Percentiles rank a stretch among this genome's conserved stretches.
These are phyloP conservation scores for Vigna unguiculata DNA, from an alignment of 306 rosid genomes.

Conservation along the genomic window DNA sequence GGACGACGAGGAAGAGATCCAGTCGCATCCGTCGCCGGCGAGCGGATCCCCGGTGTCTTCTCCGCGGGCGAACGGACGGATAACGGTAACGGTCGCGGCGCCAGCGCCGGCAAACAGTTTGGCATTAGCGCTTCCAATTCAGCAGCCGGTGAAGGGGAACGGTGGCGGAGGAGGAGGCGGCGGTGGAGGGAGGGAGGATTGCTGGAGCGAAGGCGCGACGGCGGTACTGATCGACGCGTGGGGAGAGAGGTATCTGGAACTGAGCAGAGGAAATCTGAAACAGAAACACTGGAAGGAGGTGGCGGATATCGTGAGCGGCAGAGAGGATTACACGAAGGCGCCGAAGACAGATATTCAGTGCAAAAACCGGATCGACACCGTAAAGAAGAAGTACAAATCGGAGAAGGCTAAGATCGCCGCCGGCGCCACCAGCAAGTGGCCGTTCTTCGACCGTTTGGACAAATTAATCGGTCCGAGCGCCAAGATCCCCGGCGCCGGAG, in stretches of 20 bases:
- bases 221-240: conserved; percentile 94
- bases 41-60: conserved; percentile 75
- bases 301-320: conserved; percentile 82
- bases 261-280: conserved; percentile 94
- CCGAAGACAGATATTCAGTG: conserved; percentile 95
- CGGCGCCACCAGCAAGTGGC: conserved; percentile 76
- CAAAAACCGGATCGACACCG: conserved; percentile 96
- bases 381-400: conserved; percentile 91
- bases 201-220: conserved; percentile 98
- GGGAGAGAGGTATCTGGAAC: conserved; percentile 96
- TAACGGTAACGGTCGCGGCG: conserved; percentile 88
- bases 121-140: conserved; percentile 77
- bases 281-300: conserved; percentile 99
- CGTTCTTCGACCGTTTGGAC: conserved; percentile 73
- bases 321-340: conserved; percentile 72
- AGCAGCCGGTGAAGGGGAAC: conserved; percentile 51
- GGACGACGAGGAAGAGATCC: conserved; percentile 92
- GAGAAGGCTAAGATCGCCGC: conserved; percentile 83
- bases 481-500: conserved; percentile 49
- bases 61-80: conserved; percentile 64
- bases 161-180: conserved; percentile 40
- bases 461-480: conserved; percentile 75
- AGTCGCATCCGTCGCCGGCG: conserved; percentile 65
- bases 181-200: conserved; percentile 85
- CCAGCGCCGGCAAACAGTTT: conserved; percentile 52